Conservation (phyloP, 768 basidiomycete genomes). For the Gymnopilus dilepis region DNA sequence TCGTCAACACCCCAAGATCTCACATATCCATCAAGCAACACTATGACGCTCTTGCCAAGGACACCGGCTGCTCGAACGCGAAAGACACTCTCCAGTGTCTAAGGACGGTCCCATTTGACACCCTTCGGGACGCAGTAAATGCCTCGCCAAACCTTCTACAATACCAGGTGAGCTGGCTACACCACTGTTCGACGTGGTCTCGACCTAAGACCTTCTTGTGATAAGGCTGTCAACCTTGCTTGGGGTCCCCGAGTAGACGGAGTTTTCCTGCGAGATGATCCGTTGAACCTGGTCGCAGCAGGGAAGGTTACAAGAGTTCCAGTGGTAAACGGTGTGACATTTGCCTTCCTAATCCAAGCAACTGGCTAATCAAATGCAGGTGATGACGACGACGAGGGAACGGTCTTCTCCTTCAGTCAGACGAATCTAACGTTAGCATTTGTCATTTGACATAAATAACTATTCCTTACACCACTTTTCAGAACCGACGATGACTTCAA, state of each 20-base stretch:
- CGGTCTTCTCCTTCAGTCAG: constrained; percentile 47
- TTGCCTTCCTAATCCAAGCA: neutral
- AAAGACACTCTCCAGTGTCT: constrained; percentile 49
- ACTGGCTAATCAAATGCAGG: constrained; percentile 28
- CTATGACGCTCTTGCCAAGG: constrained; percentile 41
- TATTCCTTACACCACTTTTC: neutral
- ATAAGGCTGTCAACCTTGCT: constrained; percentile 37
- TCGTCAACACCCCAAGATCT: neutral
- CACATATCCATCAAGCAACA: neutral
- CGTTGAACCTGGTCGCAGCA: constrained; percentile 43
- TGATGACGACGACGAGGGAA: constrained; percentile 51
- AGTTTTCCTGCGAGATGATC: constrained; percentile 46
- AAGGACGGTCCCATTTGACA: constrained; percentile 38
- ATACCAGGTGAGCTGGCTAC: constrained; percentile 3
- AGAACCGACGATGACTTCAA: constrained; percentile 28
- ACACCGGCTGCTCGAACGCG: constrained; percentile 39
- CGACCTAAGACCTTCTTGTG: neutral
- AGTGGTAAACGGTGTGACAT: constrained; percentile 41
- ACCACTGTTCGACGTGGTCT: neutral
- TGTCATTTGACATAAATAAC: no score
- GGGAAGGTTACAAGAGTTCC: constrained; percentile 53
- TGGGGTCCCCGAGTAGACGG: constrained; percentile 57
- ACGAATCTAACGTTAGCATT: constrained; percentile 53
- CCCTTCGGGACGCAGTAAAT: constrained; percentile 36
- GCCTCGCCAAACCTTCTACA: constrained; percentile 30